Conservation (phyloP, 371 early-diverging fungal genomes). For the Mucor velutinosus region DNA sequence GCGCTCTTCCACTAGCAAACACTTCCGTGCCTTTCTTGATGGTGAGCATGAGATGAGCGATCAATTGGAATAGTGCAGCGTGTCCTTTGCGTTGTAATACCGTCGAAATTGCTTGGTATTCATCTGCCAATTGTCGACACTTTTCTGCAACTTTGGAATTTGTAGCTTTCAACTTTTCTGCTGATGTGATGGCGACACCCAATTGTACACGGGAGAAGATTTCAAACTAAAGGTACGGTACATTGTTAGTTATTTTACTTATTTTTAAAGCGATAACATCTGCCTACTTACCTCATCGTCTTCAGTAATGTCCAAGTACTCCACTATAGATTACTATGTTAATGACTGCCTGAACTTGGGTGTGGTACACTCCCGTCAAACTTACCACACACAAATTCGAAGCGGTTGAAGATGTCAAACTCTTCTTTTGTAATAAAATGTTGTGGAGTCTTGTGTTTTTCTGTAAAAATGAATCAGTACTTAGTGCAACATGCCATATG, state of each 20-base stretch:
- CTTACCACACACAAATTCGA: constrained; percentile 34
- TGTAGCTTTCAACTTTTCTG: constrained; percentile 36
- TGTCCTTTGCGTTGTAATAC: background rate
- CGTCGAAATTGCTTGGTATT: background rate
- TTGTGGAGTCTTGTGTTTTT: background rate
- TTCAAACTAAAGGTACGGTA: constrained; percentile 24
- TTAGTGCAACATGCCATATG: background rate
- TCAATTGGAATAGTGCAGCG: constrained; percentile 9
- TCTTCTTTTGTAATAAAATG: constrained; percentile 1
- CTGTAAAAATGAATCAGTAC: background rate
- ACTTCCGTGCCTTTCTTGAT: background rate
- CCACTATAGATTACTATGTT: constrained; percentile 17
- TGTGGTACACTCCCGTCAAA: background rate
- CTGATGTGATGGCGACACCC: constrained; percentile 32
- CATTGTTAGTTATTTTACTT: background rate
- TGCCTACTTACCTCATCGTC: constrained; percentile 33
- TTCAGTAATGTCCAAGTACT: constrained; percentile 27
- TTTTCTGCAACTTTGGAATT: constrained; percentile 16
- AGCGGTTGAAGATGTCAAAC: constrained; percentile 22
- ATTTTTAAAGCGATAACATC: background rate
- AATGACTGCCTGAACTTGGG: background rate
- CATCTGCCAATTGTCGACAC: background rate
- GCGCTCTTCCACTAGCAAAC: background rate
- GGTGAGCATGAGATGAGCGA: constrained; percentile 4
- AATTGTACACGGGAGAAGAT: constrained; percentile 42